Conservation (phyloP, 352 stramenopile species). For the Phytopythium kandeliae region DNA sequence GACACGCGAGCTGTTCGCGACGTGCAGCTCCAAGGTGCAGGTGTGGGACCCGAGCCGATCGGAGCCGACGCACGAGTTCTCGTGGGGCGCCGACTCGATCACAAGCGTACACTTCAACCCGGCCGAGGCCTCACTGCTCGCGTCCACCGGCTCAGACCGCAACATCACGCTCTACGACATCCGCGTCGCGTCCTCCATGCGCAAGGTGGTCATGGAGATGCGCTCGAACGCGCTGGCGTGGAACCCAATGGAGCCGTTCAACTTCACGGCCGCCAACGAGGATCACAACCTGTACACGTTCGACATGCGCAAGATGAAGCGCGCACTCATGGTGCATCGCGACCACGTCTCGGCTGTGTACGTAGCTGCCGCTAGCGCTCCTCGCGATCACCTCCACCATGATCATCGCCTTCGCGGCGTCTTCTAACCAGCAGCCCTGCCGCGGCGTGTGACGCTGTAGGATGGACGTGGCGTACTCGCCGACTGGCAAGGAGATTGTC, state of each 20-base stretch:
- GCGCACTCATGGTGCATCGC: slow-evolving; percentile 95
- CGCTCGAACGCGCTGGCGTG: slow-evolving; percentile 97
- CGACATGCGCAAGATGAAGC: slow-evolving; percentile 97
- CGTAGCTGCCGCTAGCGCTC: slow-evolving; percentile 18
- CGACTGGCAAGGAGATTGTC: slow-evolving; percentile 97
- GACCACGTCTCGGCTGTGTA: slow-evolving; percentile 97
- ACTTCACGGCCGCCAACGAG: slow-evolving; percentile 99
- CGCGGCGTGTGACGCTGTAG: slow-evolving; percentile 20
- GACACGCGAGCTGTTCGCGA: slow-evolving; percentile 90
- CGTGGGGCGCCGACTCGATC: slow-evolving; percentile 95
- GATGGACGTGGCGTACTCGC: slow-evolving; percentile 96
- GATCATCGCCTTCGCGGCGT: neutral
- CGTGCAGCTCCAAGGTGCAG: slow-evolving; percentile 91
- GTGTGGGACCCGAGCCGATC: slow-evolving; percentile 94
- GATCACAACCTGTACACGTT: slow-evolving; percentile 99
- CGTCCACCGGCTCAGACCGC: slow-evolving; percentile 92
- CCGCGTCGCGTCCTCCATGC: slow-evolving; percentile 88
- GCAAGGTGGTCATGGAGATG: slow-evolving; percentile 97
- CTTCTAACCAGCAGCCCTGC: neutral
- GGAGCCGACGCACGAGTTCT: slow-evolving; percentile 91
- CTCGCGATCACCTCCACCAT: no score
- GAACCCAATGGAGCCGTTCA: slow-evolving; percentile 99
- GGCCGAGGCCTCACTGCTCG: slow-evolving; percentile 93
- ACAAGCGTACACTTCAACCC: slow-evolving; percentile 95
- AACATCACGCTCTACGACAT: slow-evolving; percentile 93